phyloP scores from a whole-genome alignment of 2,329 filamentous ascomycete genomes.

The Sporothrix mexicana region DNA sequence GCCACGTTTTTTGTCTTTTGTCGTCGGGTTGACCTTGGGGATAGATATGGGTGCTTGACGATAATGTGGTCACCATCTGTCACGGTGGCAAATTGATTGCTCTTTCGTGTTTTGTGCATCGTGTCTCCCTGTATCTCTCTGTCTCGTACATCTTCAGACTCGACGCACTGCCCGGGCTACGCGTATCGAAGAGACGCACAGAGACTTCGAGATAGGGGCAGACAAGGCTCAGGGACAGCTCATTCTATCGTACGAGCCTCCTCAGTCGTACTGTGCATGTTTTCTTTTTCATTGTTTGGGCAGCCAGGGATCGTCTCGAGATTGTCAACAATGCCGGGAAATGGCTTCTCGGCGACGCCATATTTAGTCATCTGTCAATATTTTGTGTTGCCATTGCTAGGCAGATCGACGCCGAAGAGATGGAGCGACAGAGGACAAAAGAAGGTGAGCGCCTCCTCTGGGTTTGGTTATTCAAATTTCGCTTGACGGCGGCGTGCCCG shows the following conservation, averaged over 20 bases:
- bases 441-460: neutral
- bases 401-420: neutral
- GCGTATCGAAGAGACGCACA: neutral
- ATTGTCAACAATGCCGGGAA: neutral
- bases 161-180: neutral
- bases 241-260: neutral
- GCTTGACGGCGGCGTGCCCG: constrained; percentile 18
- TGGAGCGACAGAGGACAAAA: neutral
- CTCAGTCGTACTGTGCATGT: neutral
- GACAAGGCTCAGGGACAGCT: neutral
- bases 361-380: constrained; percentile 3
- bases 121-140: neutral
- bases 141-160: neutral
- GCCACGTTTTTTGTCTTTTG: neutral
- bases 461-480: neutral
- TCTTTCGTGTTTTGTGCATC: neutral
- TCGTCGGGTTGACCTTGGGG: neutral
- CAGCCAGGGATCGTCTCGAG: neutral
- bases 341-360: constrained; percentile 4
- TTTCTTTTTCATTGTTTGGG: constrained; percentile 3
- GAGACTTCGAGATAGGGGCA: neutral
- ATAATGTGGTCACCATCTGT: neutral
- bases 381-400: constrained; percentile 2
- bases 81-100: neutral
- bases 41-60: neutral